phyloP scores from a whole-genome alignment of 805 yeast species.

The Candida coleopterorum region DNA sequence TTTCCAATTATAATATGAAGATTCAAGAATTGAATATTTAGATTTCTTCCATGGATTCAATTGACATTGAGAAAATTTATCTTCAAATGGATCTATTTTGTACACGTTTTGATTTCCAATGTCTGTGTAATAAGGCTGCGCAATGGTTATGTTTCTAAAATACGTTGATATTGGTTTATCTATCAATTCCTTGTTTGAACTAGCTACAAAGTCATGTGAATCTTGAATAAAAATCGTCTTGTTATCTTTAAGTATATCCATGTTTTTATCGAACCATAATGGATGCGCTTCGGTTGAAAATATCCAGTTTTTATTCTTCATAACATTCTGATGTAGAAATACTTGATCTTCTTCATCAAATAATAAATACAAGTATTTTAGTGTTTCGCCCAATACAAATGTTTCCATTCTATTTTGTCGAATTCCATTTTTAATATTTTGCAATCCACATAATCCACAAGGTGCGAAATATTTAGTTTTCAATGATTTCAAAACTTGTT shows the following conservation, averaged over 20 bases:
- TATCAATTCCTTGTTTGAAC: constrained; percentile 6
- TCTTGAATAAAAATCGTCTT: neutral
- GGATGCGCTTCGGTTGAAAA: constrained; percentile 94
- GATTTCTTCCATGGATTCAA: constrained; percentile 17
- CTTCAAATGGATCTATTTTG: constrained; percentile 15
- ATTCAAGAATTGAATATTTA: constrained; percentile 21
- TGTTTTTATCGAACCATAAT: constrained; percentile 53
- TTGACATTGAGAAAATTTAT: constrained; percentile 27
- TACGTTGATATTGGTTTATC: constrained; percentile 4
- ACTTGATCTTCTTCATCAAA: constrained; percentile 63
- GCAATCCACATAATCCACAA: constrained; percentile 82
- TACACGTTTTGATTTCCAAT: constrained; percentile 6
- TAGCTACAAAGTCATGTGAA: constrained; percentile 1
- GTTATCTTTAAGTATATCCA: constrained; percentile 6
- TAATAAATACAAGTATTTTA: constrained; percentile 74
- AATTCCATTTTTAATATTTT: constrained; percentile 58
- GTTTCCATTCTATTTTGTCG: constrained; percentile 85
- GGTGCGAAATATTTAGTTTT: constrained; percentile 46
- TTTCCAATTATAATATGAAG: constrained; percentile 34
- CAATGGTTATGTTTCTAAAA: constrained; percentile 14
- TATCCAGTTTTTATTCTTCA: constrained; percentile 44
- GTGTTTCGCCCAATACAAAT: constrained; percentile 81
- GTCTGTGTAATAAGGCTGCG: constrained; percentile 10
- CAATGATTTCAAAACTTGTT: constrained; percentile 53
- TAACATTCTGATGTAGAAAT: constrained; percentile 26